phyloP scores from a whole-genome alignment of 1,284 basidiomycete species.

The Grifola frondosa region DNA sequence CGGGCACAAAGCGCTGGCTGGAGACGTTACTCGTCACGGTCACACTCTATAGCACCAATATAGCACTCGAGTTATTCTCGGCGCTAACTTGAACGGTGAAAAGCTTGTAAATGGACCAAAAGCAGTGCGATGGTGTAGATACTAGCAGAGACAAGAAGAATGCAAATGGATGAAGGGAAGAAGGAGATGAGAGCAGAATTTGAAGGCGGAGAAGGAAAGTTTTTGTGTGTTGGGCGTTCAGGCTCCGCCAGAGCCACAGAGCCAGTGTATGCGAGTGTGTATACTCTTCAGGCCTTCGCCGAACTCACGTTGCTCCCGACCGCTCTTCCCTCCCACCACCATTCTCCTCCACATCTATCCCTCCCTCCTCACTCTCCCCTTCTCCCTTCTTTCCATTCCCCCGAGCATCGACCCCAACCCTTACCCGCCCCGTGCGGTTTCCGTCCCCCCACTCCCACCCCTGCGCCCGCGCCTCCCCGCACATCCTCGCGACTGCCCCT shows the following conservation, averaged over 20 bases:
- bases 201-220: too few relatives aligned
- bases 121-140: too few relatives aligned
- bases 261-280: constrained; percentile 27
- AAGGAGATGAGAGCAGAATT: too few relatives aligned
- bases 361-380: constrained; percentile 19
- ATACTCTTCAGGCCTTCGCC: constrained; percentile 26
- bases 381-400: constrained; percentile 17
- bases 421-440: constrained; percentile 27
- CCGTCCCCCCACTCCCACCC: constrained; percentile 28
- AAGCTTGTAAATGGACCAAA: too few relatives aligned
- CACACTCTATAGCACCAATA: too few relatives aligned
- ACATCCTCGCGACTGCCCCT: constrained; percentile 9
- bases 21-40: too few relatives aligned
- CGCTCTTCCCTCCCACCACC: constrained; percentile 30
- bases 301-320: constrained; percentile 29
- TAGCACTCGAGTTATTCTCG: too few relatives aligned
- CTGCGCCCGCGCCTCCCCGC: constrained; percentile 4
- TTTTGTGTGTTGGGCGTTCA: too few relatives aligned
- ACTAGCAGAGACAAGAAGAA: neutral
- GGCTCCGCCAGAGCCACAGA: constrained; percentile 24
- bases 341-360: constrained; percentile 22
- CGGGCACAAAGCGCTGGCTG: too few relatives aligned
- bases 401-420: constrained; percentile 13
- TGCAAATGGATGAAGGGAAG: neutral
- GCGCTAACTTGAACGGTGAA: too few relatives aligned